These are phyloP conservation scores for Cokeromyces recurvatus DNA, from an alignment of 371 early-diverging fungal genomes.

Conservation along the genomic window DNA sequence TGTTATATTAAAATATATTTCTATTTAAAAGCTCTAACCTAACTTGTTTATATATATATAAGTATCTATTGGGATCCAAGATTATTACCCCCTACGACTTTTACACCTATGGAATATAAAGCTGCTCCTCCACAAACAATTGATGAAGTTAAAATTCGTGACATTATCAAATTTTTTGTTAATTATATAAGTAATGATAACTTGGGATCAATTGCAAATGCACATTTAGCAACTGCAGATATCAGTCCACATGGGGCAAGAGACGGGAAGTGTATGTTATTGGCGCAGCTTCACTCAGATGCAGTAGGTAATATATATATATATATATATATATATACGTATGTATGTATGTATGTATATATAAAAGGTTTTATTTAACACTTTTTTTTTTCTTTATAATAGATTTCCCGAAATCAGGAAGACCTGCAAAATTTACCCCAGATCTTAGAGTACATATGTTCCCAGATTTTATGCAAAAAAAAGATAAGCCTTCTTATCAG, in stretches of 20 bases:
- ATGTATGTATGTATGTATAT: too few relatives aligned
- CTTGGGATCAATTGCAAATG: conserved; percentile 74
- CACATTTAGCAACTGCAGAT: conserved; percentile 74
- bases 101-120: conserved; percentile 61
- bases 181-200: conserved; percentile 70
- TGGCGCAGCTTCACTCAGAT: conserved; percentile 64
- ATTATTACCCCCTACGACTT: conserved; percentile 49
- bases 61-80: conserved; percentile 67
- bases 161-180: conserved; percentile 70
- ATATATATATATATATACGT: not conserved
- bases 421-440: conserved; percentile 29
- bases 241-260: conserved; percentile 36
- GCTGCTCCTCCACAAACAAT: conserved; percentile 27
- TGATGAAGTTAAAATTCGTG: conserved; percentile 44
- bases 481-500: conserved; percentile 45
- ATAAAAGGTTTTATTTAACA: too few relatives aligned
- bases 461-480: conserved; percentile 85
- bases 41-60: too few relatives aligned
- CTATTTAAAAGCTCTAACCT: too few relatives aligned
- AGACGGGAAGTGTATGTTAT: conserved; percentile 46
- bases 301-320: conserved; percentile 35
- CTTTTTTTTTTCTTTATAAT: conserved; percentile 15
- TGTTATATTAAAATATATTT: conserved; percentile 4
- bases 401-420: conserved; percentile 49
- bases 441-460: conserved; percentile 48